Base-by-base conservation (phyloP, 2,329 filamentous ascomycete genomes). In the Claviceps africana region DNA sequence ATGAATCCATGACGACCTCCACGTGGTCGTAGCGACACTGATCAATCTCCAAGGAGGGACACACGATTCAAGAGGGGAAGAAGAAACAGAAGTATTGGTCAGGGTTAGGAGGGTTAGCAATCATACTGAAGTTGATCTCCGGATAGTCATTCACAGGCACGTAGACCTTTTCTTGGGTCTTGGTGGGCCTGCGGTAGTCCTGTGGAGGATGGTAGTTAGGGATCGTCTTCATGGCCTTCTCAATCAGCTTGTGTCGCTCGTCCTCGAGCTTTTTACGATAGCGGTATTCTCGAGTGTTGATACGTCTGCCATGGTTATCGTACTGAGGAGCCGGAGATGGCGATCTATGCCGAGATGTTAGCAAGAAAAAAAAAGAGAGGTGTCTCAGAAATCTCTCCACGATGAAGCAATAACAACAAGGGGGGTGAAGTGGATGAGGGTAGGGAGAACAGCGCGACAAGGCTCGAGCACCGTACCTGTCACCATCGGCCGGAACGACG, bases 71-170 rank as follows among this genome's bases (percentile, higher is more conserved):
- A 19, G 37, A 61, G 64, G 64, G 65, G 65, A 4, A 19, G 65
- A 59, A 62, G 62, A 51, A 55, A 57, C 52, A 63, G 59, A 59
- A 64, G 66, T 61, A 73, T 68, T 74, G 71, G 74, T 86, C 84
- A 86, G 82, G 76, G 82, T 86, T 85, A 83, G 59, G 59, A 82
- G 88, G 89, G 88, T 95, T 95, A 95, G 90, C 85, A 90, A 93
- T 91, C 91, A 91, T 96, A 98, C 93, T 98, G 88, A 98, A 98
- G 85, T 98, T 98, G 84, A 98, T 97, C 73, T 98, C 93, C 79
- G 93, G 93, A 72, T 98, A 98, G 73, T 98, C 93, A 82, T 98
- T 98, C 76, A 98, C 93, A 70, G 93, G 93, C 71, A 98, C 93
- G 70, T 98, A 98, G 86, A 98, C 94, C 79, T 98, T 98, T 79